Base-by-base conservation (phyloP, 345 rosid species). In the Lumnitzera littorea region DNA sequence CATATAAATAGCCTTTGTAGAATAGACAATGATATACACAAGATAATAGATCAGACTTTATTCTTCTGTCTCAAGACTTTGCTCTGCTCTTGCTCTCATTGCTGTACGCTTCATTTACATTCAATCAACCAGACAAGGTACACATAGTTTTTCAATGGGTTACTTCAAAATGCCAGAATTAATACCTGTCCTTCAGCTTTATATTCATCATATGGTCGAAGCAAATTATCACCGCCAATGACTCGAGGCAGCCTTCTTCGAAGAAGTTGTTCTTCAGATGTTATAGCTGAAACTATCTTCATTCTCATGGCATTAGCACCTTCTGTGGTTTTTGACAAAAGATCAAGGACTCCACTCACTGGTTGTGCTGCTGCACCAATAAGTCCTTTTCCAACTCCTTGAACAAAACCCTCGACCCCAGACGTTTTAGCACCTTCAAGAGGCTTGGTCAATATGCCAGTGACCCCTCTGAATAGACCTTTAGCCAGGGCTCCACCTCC, bases 401-500 rank as follows among this genome's bases (percentile, higher is more conserved):
- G 91, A 67, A 88, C 96, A 69, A 95, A 95, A 56, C 99, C 99
- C 70, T 91, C 99, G 24, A 94, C 96, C 31, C 97, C 99, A 60
- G 95, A 88, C 69, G 78, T 60, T 75, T 95, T 95, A 59, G 99
- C 99, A 58, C 97, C 99, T 78, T 95, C 97, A 25, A 91, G 85
- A 73, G 99, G 99, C 73, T 95, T 91, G 11, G 97, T 91, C 72
- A 95, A 74, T 73, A 95, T 95, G 57, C 99, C 97, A 50, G 99
- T 88, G 60, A 95, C 97, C 67, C 99, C 99, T 82, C 99, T 83
- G 64, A 91, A 88, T 41, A 95, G 72, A 47, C 99, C 97, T 75
- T 95, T 95, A 51, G 96, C 99, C 15, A 95, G 73, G 63, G 99
- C 99, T 63, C 99, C 99, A 65, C 99, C 99, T 70, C 99, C 99